Percentiles rank a stretch among this genome's conserved stretches.
Conservation (phyloP, 202 grass and related monocot genomes). For the Zizania palustris region DNA sequence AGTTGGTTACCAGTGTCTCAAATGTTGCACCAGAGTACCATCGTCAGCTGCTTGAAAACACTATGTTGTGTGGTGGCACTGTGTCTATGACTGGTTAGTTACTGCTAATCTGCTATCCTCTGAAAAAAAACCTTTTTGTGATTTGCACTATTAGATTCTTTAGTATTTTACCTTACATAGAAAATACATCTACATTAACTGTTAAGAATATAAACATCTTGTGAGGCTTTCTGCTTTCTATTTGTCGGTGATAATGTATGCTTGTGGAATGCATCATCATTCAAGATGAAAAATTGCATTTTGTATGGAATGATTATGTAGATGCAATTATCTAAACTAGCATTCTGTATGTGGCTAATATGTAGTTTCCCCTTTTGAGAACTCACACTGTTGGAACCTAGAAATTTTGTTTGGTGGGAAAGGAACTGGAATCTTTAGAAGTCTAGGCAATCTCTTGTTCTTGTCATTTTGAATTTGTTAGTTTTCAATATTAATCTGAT, state of each 20-base stretch:
- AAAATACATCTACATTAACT: slow-evolving; percentile 18
- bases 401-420: slow-evolving; percentile 1
- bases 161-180: slow-evolving; percentile 20
- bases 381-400: background rate
- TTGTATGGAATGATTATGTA: slow-evolving; percentile 2
- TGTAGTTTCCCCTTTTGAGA: slow-evolving; percentile 20
- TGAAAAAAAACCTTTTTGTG: slow-evolving; percentile 8
- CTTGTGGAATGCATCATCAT: background rate
- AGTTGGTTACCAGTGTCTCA: slow-evolving; percentile 79
- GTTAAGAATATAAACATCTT: background rate
- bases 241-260: background rate
- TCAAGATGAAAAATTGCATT: background rate
- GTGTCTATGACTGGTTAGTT: slow-evolving; percentile 78
- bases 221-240: background rate
- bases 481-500: slow-evolving; percentile 12
- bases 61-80: slow-evolving; percentile 89
- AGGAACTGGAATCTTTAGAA: slow-evolving; percentile 26
- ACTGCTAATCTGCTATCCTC: slow-evolving; percentile 23
- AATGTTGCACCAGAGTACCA: slow-evolving; percentile 92
- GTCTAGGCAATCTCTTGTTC: slow-evolving; percentile 5
- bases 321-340: background rate
- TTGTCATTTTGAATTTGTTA: slow-evolving; percentile 12
- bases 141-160: background rate
- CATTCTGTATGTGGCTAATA: background rate
- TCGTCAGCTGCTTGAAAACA: slow-evolving; percentile 91